Conservation (phyloP, 1,139 yeast species). For the Saccharomyces hybrid region DNA sequence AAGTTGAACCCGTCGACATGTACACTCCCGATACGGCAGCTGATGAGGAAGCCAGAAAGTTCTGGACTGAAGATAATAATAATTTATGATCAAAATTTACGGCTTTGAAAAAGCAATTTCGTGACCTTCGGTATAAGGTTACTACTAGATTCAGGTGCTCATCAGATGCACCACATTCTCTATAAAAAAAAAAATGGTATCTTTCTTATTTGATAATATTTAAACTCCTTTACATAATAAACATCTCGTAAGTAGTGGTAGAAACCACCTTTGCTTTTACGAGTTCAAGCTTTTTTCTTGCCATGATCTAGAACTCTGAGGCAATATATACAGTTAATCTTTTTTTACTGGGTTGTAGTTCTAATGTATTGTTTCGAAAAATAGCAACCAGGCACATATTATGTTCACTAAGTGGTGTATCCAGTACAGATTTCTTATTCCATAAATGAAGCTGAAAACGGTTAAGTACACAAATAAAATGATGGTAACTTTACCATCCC, state of each 20-base stretch:
- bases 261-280: background rate
- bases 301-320: background rate
- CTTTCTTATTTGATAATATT: background rate
- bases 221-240: background rate
- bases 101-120: background rate
- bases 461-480: slow-evolving; percentile 39
- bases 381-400: slow-evolving; percentile 41
- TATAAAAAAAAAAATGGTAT: background rate
- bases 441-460: slow-evolving; percentile 51
- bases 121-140: background rate
- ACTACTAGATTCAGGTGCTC: background rate
- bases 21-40: slow-evolving; percentile 25
- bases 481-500: slow-evolving; percentile 30
- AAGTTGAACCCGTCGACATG: background rate
- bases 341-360: too few relatives aligned
- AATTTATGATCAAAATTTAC: background rate
- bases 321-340: background rate
- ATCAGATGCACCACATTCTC: background rate
- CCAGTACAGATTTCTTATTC: slow-evolving; percentile 64
- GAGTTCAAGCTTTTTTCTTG: background rate
- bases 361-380: background rate
- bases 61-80: slow-evolving; percentile 24
- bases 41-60: slow-evolving; percentile 30
- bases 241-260: background rate
- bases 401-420: slow-evolving; percentile 59